Percentiles rank a stretch among this genome's conserved stretches.
Evolutionary conservation across 768 basidiomycete species (phyloP).

Genomic region (Psilocybe sp.): DNA sequence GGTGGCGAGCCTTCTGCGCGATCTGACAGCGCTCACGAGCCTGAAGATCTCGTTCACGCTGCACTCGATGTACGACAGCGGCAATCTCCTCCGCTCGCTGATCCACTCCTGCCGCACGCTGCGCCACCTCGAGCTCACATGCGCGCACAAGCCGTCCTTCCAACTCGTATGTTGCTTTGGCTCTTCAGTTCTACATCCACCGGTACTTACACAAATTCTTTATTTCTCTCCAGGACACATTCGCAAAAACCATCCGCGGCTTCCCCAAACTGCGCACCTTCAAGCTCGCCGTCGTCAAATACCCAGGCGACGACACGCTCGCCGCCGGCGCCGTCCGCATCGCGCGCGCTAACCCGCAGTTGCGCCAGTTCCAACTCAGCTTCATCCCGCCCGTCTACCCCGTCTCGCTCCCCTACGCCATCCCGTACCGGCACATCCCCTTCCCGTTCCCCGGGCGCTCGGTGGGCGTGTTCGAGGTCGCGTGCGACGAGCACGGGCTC

Average conservation of each 20-base stretch:
- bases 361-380: slow-evolving; percentile 60
- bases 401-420: slow-evolving; percentile 44
- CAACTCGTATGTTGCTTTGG: slow-evolving; percentile 56
- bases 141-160: slow-evolving; percentile 68
- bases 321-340: slow-evolving; percentile 58
- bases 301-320: slow-evolving; percentile 62
- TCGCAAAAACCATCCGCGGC: slow-evolving; percentile 59
- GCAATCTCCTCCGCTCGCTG: slow-evolving; percentile 64
- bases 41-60: slow-evolving; percentile 67
- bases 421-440: slow-evolving; percentile 39
- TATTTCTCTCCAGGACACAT: slow-evolving; percentile 48
- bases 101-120: slow-evolving; percentile 65
- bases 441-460: slow-evolving; percentile 41
- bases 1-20: slow-evolving; percentile 57
- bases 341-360: slow-evolving; percentile 63
- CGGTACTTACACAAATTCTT: neutral
- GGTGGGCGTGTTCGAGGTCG: slow-evolving; percentile 55
- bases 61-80: slow-evolving; percentile 74
- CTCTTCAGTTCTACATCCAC: neutral
- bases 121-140: slow-evolving; percentile 61
- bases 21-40: slow-evolving; percentile 50
- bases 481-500: slow-evolving; percentile 62
- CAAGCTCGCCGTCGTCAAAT: slow-evolving; percentile 61
- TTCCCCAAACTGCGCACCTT: slow-evolving; percentile 65
- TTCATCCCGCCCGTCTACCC: slow-evolving; percentile 58